Percentiles rank a stretch among this genome's conserved stretches.
These are phyloP conservation scores for Calocybe indica DNA, from an alignment of 768 basidiomycete species.

Conservation along the genomic window DNA sequence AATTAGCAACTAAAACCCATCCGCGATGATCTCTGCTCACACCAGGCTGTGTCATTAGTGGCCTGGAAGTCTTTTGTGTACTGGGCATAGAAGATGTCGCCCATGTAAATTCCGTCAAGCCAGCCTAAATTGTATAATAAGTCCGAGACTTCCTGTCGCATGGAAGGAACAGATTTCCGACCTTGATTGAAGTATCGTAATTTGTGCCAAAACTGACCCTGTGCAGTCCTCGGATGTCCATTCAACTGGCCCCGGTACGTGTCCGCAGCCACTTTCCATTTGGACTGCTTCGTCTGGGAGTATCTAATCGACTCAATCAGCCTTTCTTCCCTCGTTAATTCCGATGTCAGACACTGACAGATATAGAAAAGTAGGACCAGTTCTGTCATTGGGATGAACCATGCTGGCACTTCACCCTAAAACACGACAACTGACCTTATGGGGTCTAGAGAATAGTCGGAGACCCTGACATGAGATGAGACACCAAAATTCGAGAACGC, in stretches of 20 bases:
- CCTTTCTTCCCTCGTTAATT: not conserved
- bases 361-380: slow-evolving; percentile 34
- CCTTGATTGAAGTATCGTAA: slow-evolving; percentile 25
- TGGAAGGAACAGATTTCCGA: not conserved
- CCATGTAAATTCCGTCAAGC: slow-evolving; percentile 32
- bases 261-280: slow-evolving; percentile 36
- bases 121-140: slow-evolving; percentile 14
- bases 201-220: slow-evolving; percentile 30
- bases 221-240: slow-evolving; percentile 25
- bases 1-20: too few relatives aligned
- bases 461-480: slow-evolving; percentile 13
- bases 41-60: slow-evolving; percentile 26
- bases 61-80: slow-evolving; percentile 23
- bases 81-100: slow-evolving; percentile 25
- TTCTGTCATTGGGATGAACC: slow-evolving; percentile 13
- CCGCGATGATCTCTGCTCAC: slow-evolving; percentile 12
- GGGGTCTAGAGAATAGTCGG: slow-evolving; percentile 29
- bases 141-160: not conserved
- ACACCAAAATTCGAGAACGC: not conserved
- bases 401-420: not conserved
- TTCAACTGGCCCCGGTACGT: slow-evolving; percentile 24
- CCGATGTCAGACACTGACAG: slow-evolving; percentile 19
- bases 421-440: slow-evolving; percentile 18
- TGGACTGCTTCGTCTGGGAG: slow-evolving; percentile 25
- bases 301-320: slow-evolving; percentile 16